Percentiles rank a stretch among this genome's conserved stretches.
phyloP scores from a whole-genome alignment of 768 basidiomycete species.

The Boletus barrowsii region DNA sequence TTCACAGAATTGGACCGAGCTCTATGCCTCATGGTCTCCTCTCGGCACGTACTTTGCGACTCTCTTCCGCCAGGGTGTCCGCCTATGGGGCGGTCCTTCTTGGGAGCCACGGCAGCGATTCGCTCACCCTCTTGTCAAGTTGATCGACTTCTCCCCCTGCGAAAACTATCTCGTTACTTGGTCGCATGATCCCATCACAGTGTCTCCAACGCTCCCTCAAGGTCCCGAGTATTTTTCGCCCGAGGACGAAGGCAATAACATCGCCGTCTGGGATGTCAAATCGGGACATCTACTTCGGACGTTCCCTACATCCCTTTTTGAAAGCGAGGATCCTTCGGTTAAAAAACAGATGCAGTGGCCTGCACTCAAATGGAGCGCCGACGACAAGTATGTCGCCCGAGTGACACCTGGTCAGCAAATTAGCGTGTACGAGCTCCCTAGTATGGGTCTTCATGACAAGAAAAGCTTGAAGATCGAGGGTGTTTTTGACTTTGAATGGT shows the following conservation, averaged over 20 bases:
- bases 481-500: constrained; percentile 98
- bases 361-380: constrained; percentile 93
- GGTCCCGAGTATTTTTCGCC: constrained; percentile 85
- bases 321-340: constrained; percentile 51
- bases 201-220: constrained; percentile 75
- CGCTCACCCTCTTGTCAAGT: constrained; percentile 91
- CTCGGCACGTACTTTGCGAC: constrained; percentile 93
- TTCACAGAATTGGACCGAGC: constrained; percentile 87
- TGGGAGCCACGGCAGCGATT: constrained; percentile 89
- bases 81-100: constrained; percentile 90
- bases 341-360: constrained; percentile 95
- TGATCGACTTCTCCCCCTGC: constrained; percentile 96
- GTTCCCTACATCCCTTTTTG: constrained; percentile 66
- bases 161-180: constrained; percentile 97
- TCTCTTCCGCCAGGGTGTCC: constrained; percentile 91
- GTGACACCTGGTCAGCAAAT: constrained; percentile 90
- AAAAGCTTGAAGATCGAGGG: constrained; percentile 98
- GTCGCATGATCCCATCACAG: constrained; percentile 91
- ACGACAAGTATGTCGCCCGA: constrained; percentile 92
- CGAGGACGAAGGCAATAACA: constrained; percentile 94
- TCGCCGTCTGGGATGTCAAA: constrained; percentile 99
- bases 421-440: constrained; percentile 92
- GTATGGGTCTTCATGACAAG: constrained; percentile 92
- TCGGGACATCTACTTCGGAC: constrained; percentile 89
- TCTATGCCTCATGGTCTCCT: constrained; percentile 97